These are phyloP conservation scores for Xylaria cubensis DNA, from an alignment of 495 filamentous ascomycete genomes.

Conservation along the genomic window DNA sequence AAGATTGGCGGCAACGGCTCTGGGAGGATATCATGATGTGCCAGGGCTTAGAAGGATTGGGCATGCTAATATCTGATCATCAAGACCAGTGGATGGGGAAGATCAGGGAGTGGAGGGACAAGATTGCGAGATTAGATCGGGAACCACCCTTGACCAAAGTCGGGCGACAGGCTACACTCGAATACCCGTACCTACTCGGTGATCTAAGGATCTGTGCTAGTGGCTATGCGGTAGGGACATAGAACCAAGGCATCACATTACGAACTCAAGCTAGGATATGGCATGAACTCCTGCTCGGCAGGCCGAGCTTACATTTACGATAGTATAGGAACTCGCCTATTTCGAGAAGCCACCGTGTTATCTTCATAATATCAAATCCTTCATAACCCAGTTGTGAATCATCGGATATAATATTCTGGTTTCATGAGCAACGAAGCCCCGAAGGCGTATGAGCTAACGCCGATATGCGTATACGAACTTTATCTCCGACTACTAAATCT, in stretches of 20 bases:
- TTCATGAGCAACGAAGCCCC: too few relatives aligned
- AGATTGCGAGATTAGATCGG: constrained; percentile 20
- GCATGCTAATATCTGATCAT: constrained; percentile 22
- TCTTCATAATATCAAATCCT: too few relatives aligned
- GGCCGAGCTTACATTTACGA: not conserved
- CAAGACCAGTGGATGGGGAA: constrained; percentile 17
- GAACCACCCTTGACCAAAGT: constrained; percentile 9
- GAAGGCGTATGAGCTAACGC: too few relatives aligned
- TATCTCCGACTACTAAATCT: too few relatives aligned
- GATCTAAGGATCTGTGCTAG: constrained; percentile 29
- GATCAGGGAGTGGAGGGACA: constrained; percentile 26
- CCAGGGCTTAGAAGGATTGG: constrained; percentile 26
- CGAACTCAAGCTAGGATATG: not conserved
- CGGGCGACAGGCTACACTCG: constrained; percentile 11
- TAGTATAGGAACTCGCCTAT: not conserved
- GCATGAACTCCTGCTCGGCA: not conserved
- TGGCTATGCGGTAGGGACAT: constrained; percentile 17
- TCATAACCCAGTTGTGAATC: too few relatives aligned
- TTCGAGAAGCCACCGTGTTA: too few relatives aligned
- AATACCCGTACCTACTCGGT: constrained; percentile 26
- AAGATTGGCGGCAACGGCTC: constrained; percentile 24
- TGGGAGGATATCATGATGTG: constrained; percentile 31
- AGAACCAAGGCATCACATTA: not conserved
- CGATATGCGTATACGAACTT: too few relatives aligned
- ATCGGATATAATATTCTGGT: too few relatives aligned